Conservation (phyloP, 1,139 yeast species). For the Maudiozyma humilis region DNA sequence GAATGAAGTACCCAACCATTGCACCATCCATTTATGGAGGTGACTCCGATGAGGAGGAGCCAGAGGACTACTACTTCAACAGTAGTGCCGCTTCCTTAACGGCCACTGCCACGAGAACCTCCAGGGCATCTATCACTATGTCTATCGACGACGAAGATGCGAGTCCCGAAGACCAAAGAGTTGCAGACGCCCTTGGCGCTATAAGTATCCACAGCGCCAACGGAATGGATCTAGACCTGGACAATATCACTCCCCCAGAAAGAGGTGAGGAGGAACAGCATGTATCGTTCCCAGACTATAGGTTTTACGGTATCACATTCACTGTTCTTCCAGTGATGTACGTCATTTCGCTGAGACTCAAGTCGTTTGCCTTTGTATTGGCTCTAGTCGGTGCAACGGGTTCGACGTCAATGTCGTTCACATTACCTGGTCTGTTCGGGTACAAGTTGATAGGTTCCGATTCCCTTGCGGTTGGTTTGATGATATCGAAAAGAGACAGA, state of each 20-base stretch:
- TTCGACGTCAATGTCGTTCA: slow-evolving; percentile 85
- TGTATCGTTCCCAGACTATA: slow-evolving; percentile 45
- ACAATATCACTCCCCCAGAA: slow-evolving; percentile 6
- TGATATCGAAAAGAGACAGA: slow-evolving; percentile 28
- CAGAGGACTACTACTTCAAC: slow-evolving; percentile 4
- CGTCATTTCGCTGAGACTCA: slow-evolving; percentile 58
- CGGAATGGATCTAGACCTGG: background rate
- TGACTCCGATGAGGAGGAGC: slow-evolving; percentile 3
- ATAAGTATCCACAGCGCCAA: slow-evolving; percentile 2
- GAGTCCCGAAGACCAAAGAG: slow-evolving; percentile 16
- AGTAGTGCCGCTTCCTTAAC: background rate
- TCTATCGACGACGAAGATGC: slow-evolving; percentile 5
- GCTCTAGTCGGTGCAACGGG: slow-evolving; percentile 95
- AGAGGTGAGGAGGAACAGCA: slow-evolving; percentile 13
- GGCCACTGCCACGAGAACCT: slow-evolving; percentile 3
- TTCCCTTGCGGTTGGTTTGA: slow-evolving; percentile 24
- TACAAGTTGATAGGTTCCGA: slow-evolving; percentile 50
- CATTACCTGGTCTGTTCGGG: slow-evolving; percentile 85
- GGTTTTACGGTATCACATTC: slow-evolving; percentile 44
- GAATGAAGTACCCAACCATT: slow-evolving; percentile 10
- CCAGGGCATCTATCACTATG: slow-evolving; percentile 6
- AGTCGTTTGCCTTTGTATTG: slow-evolving; percentile 73
- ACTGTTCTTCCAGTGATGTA: slow-evolving; percentile 43
- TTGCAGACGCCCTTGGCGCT: background rate
- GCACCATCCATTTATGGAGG: background rate